Conservation (phyloP, 192 early-diverging fungal species). For the Umbelopsis vinacea region DNA sequence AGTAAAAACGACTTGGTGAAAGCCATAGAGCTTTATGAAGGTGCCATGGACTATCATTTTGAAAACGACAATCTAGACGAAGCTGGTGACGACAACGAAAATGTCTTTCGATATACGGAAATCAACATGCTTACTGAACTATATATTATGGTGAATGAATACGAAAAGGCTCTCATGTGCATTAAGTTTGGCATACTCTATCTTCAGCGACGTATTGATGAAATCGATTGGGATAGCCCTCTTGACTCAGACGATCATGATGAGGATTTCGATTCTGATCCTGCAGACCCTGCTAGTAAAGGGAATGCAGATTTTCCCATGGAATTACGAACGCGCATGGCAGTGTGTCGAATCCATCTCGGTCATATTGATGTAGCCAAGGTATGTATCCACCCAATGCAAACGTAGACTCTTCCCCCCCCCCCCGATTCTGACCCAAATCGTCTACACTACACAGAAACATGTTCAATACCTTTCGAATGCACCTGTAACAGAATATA, state of each 20-base stretch:
- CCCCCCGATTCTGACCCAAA: not conserved
- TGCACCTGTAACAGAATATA: constrained; percentile 54
- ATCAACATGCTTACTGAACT: constrained; percentile 88
- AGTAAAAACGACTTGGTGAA: constrained; percentile 56
- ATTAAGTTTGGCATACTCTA: constrained; percentile 75
- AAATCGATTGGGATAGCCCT: constrained; percentile 66
- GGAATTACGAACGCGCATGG: constrained; percentile 87
- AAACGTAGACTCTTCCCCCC: too few relatives aligned
- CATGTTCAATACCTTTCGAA: constrained; percentile 70
- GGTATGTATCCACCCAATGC: constrained; percentile 32
- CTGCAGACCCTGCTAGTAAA: constrained; percentile 14
- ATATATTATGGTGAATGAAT: constrained; percentile 79
- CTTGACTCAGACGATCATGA: constrained; percentile 64
- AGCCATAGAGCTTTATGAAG: constrained; percentile 63
- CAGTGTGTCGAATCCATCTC: constrained; percentile 75
- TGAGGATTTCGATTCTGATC: constrained; percentile 24
- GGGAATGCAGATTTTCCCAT: constrained; percentile 62
- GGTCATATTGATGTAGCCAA: constrained; percentile 71
- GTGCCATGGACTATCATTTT: constrained; percentile 52
- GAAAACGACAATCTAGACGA: constrained; percentile 45
- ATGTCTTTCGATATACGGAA: constrained; percentile 77
- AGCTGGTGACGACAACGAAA: constrained; percentile 39
- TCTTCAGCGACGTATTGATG: constrained; percentile 70
- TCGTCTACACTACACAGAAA: constrained; percentile 36
- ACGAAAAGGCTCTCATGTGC: constrained; percentile 68